Conservation (phyloP, 495 filamentous ascomycete species). For the Lasiosphaeria hispida region DNA sequence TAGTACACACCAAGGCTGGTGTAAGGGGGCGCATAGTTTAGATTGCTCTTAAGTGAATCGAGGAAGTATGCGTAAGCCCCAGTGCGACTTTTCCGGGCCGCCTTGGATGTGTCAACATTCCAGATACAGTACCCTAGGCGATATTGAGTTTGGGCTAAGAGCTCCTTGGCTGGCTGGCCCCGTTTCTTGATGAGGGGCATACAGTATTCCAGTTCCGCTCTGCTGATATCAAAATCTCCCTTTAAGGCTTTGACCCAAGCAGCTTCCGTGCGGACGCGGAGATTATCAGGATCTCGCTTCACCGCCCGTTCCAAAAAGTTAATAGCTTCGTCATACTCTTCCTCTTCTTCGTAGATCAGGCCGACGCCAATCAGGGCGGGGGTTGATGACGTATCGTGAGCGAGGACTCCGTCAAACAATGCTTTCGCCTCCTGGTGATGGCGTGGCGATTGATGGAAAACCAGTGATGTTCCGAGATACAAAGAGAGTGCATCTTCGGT, state of each 20-base stretch:
- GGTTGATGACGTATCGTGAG: slow-evolving; percentile 67
- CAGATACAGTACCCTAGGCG: slow-evolving; percentile 87
- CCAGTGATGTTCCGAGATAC: slow-evolving; percentile 74
- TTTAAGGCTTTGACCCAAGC: slow-evolving; percentile 88
- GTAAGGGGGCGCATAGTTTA: slow-evolving; percentile 90
- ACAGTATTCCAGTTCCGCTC: slow-evolving; percentile 65
- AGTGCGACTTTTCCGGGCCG: slow-evolving; percentile 70
- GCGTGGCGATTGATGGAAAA: slow-evolving; percentile 84
- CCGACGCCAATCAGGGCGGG: slow-evolving; percentile 85
- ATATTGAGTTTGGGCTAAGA: slow-evolving; percentile 80
- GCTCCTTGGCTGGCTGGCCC: slow-evolving; percentile 50
- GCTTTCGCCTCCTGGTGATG: slow-evolving; percentile 82
- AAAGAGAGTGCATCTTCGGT: slow-evolving; percentile 71
- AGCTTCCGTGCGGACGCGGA: slow-evolving; percentile 74
- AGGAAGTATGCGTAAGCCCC: slow-evolving; percentile 79
- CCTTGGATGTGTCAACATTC: slow-evolving; percentile 68
- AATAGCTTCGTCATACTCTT: slow-evolving; percentile 76
- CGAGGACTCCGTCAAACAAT: slow-evolving; percentile 77
- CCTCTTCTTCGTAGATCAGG: slow-evolving; percentile 86
- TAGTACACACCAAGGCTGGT: slow-evolving; percentile 95
- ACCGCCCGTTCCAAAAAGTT: slow-evolving; percentile 74
- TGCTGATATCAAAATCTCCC: slow-evolving; percentile 64
- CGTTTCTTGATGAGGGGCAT: slow-evolving; percentile 56
- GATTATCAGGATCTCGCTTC: slow-evolving; percentile 64
- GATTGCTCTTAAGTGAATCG: slow-evolving; percentile 76